A percentile compares a stretch with the other conserved stretches of the same genome.
Conservation (phyloP, 495 filamentous ascomycete species). For the Penicillium ochrochloron region DNA sequence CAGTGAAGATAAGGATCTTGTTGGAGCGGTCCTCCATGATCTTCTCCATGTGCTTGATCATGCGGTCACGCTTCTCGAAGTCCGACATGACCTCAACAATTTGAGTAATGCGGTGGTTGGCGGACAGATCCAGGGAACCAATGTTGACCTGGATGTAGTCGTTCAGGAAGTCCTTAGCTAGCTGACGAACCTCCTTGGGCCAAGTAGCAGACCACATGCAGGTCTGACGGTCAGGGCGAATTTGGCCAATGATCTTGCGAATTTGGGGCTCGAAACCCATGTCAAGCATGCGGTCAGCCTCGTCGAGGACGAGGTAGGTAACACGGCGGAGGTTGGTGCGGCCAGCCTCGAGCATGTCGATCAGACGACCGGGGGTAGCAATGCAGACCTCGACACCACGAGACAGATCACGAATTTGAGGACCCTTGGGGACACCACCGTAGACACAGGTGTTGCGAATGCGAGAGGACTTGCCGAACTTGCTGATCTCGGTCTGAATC, state of each 20-base stretch:
- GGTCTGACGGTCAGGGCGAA: constrained; percentile 97
- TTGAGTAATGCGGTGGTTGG: constrained; percentile 98
- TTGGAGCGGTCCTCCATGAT: constrained; percentile 95
- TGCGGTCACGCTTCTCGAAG: constrained; percentile 95
- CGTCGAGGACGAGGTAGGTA: constrained; percentile 95
- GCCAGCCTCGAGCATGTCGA: constrained; percentile 97
- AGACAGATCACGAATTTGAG: constrained; percentile 91
- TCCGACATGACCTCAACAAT: constrained; percentile 95
- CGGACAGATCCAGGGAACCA: constrained; percentile 93
- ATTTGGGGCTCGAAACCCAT: constrained; percentile 99
- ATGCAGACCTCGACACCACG: constrained; percentile 97
- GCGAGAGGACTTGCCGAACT: constrained; percentile 96
- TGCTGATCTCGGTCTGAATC: constrained; percentile 99
- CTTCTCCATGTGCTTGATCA: constrained; percentile 97
- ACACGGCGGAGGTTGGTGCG: constrained; percentile 98
- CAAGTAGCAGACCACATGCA: constrained; percentile 99
- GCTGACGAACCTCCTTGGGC: constrained; percentile 97
- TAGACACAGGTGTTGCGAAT: constrained; percentile 99
- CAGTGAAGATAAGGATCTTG: constrained; percentile 95
- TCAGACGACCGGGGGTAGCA: constrained; percentile 94
- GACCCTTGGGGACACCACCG: constrained; percentile 96
- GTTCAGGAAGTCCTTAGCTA: constrained; percentile 92
- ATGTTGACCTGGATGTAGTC: constrained; percentile 99
- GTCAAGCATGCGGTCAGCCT: constrained; percentile 99
- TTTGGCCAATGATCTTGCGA: constrained; percentile 95